These are phyloP conservation scores for Gymnopilus junonius DNA, from an alignment of 768 basidiomycete species.

Conservation along the genomic window DNA sequence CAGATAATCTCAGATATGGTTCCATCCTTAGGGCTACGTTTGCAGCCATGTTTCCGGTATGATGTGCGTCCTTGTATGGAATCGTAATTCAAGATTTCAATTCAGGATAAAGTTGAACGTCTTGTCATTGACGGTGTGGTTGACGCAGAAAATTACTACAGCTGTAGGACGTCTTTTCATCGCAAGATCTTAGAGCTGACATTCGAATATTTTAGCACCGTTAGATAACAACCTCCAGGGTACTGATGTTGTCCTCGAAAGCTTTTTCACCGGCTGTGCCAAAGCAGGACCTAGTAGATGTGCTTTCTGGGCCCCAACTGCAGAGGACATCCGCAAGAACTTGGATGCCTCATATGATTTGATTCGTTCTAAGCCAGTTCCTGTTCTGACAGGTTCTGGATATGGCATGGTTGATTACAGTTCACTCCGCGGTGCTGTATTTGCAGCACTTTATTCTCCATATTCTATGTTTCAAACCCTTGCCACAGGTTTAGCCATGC, in stretches of 20 bases:
- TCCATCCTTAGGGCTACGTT: slow-evolving; percentile 33
- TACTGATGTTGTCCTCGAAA: slow-evolving; percentile 36
- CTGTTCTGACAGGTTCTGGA: slow-evolving; percentile 29
- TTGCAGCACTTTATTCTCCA: slow-evolving; percentile 39
- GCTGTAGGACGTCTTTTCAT: slow-evolving; percentile 26
- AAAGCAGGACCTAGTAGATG: slow-evolving; percentile 40
- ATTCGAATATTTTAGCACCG: slow-evolving; percentile 23
- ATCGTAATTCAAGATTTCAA: not conserved
- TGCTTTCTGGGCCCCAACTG: slow-evolving; percentile 40
- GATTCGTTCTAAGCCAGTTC: slow-evolving; percentile 35
- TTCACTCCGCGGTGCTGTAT: slow-evolving; percentile 33
- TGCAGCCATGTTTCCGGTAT: slow-evolving; percentile 39
- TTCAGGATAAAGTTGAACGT: slow-evolving; percentile 33
- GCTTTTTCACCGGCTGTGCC: slow-evolving; percentile 41
- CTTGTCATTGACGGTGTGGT: slow-evolving; percentile 45
- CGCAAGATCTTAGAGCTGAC: not conserved
- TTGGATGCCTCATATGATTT: slow-evolving; percentile 36
- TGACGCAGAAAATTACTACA: slow-evolving; percentile 44
- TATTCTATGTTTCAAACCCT: slow-evolving; percentile 36
- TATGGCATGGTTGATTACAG: slow-evolving; percentile 44
- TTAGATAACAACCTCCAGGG: slow-evolving; percentile 42
- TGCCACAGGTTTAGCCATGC: slow-evolving; percentile 38
- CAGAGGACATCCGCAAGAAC: slow-evolving; percentile 37
- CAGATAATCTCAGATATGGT: slow-evolving; percentile 25
- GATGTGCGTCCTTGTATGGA: not conserved